Base-by-base conservation (phyloP, 1,284 basidiomycete species). In the Ceratorhiza oryzae-sativae region DNA sequence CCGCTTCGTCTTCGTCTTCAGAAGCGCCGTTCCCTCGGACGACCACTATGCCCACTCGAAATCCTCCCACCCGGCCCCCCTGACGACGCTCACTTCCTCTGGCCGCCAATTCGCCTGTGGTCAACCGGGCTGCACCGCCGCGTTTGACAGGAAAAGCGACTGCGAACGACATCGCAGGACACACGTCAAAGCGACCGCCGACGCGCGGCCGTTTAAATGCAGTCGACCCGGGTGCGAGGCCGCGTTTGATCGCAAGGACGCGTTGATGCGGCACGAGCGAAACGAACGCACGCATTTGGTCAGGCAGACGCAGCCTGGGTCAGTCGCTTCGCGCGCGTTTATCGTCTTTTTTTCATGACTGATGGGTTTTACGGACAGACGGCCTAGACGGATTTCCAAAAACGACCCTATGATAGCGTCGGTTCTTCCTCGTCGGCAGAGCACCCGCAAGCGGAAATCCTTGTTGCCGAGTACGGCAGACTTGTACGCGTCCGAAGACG, bases 251-350 rank as follows among this genome's bases (percentile, higher is more conserved):
- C 41, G 67, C 12, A 71, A 71, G 41, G 67, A 71, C 20, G 67
- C 67, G 27, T 39, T 71, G 55, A 71, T 71, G 67, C 20, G 67
- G 42, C 55, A 70, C 23, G 67, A 59, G 42, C 30, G 67, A n/a
- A 71, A 59, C 23, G 67, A 59, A 25, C 30, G 67, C n/a, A 59
- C 67, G 45, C 55, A 59, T 71, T 49, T 71, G 42, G 67, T 71
- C 12, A 48, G 55, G 41, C 67, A 59, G 55, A 71, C 67, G 0
- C 67, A 71, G 27, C 55, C 55, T 2, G 41, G 67, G 56, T 58
- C 20, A 32, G 55, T 58, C 36, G 20, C 25, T 23, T 53, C 18
- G 23, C 9, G 10, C 23, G 13, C n/a, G n/a, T 49, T 49, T 30
- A 1, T 45, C 2, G 2, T 15, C 39, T 1, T 10, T 58, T 58